A percentile compares a stretch with the other conserved stretches of the same genome.
Conservation (phyloP, 169 alveolate genomes). For the Cryptosporidium xiaoi region DNA sequence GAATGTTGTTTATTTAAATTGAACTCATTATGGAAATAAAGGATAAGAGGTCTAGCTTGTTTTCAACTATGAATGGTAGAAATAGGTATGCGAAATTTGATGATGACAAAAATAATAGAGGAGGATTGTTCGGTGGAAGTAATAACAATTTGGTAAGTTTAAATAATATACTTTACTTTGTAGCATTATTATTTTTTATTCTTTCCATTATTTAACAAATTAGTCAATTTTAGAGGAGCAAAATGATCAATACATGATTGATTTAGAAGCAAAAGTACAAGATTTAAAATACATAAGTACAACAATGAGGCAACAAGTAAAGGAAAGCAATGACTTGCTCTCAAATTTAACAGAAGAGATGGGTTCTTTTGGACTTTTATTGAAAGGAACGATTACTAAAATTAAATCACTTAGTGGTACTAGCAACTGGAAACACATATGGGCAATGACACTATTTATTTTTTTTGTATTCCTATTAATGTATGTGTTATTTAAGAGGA, state of each 20-base stretch:
- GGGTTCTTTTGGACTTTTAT: conserved; percentile 59
- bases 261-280: conserved; percentile 60
- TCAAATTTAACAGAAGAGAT: conserved; percentile 62
- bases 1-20: background rate
- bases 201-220: background rate
- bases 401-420: conserved; percentile 45
- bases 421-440: conserved; percentile 50
- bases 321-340: conserved; percentile 65
- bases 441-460: conserved; percentile 45
- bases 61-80: conserved; percentile 48
- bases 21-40: conserved; percentile 37
- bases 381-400: conserved; percentile 54
- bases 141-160: conserved; percentile 10
- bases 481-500: conserved; percentile 54
- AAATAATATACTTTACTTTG: background rate
- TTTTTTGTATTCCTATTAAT: conserved; percentile 36
- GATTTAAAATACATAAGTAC: conserved; percentile 52
- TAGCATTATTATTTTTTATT: background rate
- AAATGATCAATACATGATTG: conserved; percentile 70
- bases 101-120: conserved; percentile 28
- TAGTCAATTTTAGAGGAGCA: conserved; percentile 68
- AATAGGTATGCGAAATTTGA: conserved; percentile 41
- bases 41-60: conserved; percentile 51
- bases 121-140: background rate
- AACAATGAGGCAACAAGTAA: conserved; percentile 64